These are phyloP conservation scores for Trypanosoma grayi DNA, from an alignment of 208 protist genomes.

Conservation along the genomic window DNA sequence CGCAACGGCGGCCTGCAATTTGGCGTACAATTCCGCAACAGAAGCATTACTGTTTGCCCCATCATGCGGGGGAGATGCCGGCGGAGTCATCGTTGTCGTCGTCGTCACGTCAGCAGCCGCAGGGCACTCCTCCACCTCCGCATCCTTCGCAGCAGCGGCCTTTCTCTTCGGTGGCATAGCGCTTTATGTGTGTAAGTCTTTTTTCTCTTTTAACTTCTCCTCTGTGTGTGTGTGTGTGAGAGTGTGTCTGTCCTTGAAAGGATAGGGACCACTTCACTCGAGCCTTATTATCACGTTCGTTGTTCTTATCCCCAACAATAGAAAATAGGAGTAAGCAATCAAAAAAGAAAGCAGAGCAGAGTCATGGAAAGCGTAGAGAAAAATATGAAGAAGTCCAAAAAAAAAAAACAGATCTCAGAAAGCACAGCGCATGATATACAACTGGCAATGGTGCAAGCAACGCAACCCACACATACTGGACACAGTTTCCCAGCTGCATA, in stretches of 20 bases:
- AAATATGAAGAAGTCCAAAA: no score
- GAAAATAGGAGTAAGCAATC: no score
- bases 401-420: no score
- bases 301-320: no score
- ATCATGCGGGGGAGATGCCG: slow-evolving; percentile 10
- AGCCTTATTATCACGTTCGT: no score
- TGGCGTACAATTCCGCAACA: slow-evolving; percentile 65
- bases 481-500: no score
- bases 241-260: background rate
- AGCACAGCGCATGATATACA: no score
- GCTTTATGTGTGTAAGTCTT: background rate
- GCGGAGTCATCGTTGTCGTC: slow-evolving; percentile 10
- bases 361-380: no score
- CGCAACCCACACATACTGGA: no score
- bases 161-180: slow-evolving; percentile 72
- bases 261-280: no score
- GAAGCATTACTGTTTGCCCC: slow-evolving; percentile 14
- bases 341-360: no score
- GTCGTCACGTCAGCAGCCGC: slow-evolving; percentile 9
- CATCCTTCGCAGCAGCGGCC: slow-evolving; percentile 1
- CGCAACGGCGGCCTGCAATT: slow-evolving; percentile 53
- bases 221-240: background rate
- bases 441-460: no score
- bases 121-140: slow-evolving; percentile 1
- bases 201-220: background rate